phyloP scores from a whole-genome alignment of 495 filamentous ascomycete genomes.

The Annulohypoxylon bovei region DNA sequence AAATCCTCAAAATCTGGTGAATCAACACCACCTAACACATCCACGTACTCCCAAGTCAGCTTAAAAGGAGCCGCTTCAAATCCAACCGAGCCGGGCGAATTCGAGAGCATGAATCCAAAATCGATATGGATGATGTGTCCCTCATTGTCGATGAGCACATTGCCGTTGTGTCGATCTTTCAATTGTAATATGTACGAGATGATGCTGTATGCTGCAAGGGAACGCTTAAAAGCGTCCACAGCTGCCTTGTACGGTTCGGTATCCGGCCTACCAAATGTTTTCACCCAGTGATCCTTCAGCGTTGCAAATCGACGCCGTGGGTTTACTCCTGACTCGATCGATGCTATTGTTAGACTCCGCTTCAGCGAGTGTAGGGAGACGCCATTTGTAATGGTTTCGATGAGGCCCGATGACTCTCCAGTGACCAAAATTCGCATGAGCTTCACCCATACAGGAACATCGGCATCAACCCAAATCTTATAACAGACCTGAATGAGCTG shows the following conservation, averaged over 20 bases:
- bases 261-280: constrained; percentile 73
- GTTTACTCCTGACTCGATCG: constrained; percentile 71
- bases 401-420: constrained; percentile 78
- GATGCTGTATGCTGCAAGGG: constrained; percentile 78
- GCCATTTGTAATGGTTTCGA: constrained; percentile 83
- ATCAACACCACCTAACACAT: constrained; percentile 73
- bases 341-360: constrained; percentile 74
- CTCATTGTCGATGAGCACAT: constrained; percentile 80
- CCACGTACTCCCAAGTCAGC: constrained; percentile 79
- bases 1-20: constrained; percentile 71
- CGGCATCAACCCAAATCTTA: constrained; percentile 78
- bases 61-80: constrained; percentile 85
- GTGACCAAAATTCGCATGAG: constrained; percentile 82
- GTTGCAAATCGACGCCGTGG: constrained; percentile 74
- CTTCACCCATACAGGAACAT: constrained; percentile 80
- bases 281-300: constrained; percentile 78
- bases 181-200: constrained; percentile 80
- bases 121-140: constrained; percentile 85
- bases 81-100: constrained; percentile 78
- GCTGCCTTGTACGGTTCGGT: constrained; percentile 69
- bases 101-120: constrained; percentile 85
- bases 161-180: constrained; percentile 84
- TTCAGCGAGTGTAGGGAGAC: constrained; percentile 80
- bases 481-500: constrained; percentile 78
- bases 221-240: constrained; percentile 74